These are phyloP conservation scores for Pichia sp. DNA, from an alignment of 1,139 yeast species.

Conservation along the genomic window DNA sequence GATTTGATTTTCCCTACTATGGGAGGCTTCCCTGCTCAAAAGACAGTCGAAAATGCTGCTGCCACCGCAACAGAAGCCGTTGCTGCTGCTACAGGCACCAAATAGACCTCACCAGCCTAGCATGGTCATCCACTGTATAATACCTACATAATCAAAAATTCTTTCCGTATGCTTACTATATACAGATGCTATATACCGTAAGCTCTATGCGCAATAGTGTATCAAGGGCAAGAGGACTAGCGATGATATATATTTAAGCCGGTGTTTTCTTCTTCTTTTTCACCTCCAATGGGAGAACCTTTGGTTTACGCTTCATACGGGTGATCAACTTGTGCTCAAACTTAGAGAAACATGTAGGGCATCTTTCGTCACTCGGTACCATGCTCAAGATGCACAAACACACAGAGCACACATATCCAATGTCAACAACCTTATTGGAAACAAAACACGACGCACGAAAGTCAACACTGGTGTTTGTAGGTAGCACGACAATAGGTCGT, in stretches of 20 bases:
- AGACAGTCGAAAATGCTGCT: constrained; percentile 8
- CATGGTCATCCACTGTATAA: not conserved
- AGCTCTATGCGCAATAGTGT: too few relatives aligned
- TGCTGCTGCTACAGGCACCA: not conserved
- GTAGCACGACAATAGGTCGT: constrained; percentile 69
- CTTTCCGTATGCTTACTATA: not conserved
- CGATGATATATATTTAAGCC: not conserved
- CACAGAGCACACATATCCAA: constrained; percentile 93
- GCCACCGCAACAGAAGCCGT: not conserved
- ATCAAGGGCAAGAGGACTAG: not conserved
- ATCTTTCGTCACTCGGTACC: constrained; percentile 49
- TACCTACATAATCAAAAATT: not conserved
- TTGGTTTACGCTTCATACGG: constrained; percentile 51
- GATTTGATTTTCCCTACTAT: constrained; percentile 32
- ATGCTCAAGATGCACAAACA: constrained; percentile 71
- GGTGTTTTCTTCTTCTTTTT: constrained; percentile 24
- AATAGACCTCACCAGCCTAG: not conserved
- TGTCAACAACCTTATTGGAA: constrained; percentile 83
- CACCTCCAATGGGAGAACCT: constrained; percentile 30
- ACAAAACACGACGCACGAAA: constrained; percentile 92
- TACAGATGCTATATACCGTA: too few relatives aligned
- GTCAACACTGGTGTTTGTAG: constrained; percentile 83
- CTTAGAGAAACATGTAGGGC: constrained; percentile 68
- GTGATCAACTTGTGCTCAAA: constrained; percentile 57
- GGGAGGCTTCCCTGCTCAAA: constrained; percentile 19